These are phyloP conservation scores for Microcos paniculata DNA, from an alignment of 345 rosid species.

Conservation along the genomic window DNA sequence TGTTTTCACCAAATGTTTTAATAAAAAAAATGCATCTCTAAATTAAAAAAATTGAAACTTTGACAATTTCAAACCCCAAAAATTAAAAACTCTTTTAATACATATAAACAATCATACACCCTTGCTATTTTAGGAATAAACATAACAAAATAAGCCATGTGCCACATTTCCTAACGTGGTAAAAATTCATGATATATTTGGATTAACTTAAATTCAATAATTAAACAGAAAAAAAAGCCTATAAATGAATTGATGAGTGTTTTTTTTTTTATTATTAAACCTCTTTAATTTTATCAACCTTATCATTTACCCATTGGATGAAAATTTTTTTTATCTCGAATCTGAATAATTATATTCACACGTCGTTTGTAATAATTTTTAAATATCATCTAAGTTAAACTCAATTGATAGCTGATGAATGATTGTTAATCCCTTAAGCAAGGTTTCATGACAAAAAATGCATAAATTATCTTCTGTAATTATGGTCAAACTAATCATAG, in stretches of 20 bases:
- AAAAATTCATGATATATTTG: background rate
- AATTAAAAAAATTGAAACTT: no score
- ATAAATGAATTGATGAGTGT: background rate
- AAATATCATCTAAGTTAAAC: no score
- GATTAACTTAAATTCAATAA: background rate
- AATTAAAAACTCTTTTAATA: background rate
- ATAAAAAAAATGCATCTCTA: no score
- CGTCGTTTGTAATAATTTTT: no score
- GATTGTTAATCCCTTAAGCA: background rate
- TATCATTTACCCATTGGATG: no score
- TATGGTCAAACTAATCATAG: constrained; percentile 35
- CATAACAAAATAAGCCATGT: background rate
- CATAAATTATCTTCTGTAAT: background rate
- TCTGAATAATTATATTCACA: no score
- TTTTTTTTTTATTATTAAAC: no score
- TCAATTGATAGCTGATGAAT: no score
- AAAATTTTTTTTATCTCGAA: no score
- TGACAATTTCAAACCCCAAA: background rate
- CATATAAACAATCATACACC: no score
- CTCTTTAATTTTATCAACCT: no score
- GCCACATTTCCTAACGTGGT: background rate
- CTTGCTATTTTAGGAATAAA: no score
- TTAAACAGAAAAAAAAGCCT: background rate
- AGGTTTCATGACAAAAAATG: background rate
- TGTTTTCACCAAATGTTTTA: background rate